Percentiles rank a stretch among this genome's conserved stretches.
Evolutionary conservation across 2,329 filamentous ascomycete species (phyloP).

Genomic region (Aspergillus unguis): DNA sequence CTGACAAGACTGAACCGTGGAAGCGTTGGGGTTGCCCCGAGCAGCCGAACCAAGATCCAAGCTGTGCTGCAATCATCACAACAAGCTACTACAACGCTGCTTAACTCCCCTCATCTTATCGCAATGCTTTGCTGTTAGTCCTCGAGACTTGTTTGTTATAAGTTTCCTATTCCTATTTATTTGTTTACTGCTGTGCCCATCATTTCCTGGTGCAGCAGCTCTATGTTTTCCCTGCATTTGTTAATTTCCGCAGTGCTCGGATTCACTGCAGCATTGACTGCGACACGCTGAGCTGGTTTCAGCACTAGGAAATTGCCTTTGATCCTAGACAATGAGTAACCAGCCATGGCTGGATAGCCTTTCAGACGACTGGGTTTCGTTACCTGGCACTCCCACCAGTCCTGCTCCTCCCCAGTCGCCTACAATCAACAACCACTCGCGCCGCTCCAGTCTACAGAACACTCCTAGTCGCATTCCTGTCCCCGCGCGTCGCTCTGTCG

Average conservation of each 20-base stretch:
- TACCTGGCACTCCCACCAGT: conserved; percentile 36
- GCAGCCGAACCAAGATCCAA: conserved; percentile 17
- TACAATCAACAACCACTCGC: conserved; percentile 20
- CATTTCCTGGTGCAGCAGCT: conserved; percentile 12
- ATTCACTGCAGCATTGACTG: conserved; percentile 19
- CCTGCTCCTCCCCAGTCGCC: conserved; percentile 23
- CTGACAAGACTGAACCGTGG: conserved; percentile 6
- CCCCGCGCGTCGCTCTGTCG: conserved; percentile 33
- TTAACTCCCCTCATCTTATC: conserved; percentile 2
- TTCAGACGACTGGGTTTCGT: conserved; percentile 43
- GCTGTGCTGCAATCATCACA: conserved; percentile 12
- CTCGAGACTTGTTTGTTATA: not conserved
- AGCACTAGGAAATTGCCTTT: conserved; percentile 11
- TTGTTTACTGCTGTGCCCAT: conserved; percentile 8
- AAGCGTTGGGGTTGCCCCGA: conserved; percentile 21
- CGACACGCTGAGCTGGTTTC: conserved; percentile 20
- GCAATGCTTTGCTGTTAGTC: not conserved
- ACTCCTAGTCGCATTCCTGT: conserved; percentile 40
- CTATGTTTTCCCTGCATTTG: conserved; percentile 19
- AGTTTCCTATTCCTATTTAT: not conserved
- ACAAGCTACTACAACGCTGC: not conserved
- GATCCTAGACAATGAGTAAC: conserved; percentile 27
- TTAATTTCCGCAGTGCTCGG: conserved; percentile 17
- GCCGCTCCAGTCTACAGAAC: conserved; percentile 28
- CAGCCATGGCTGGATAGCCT: conserved; percentile 46